These are phyloP conservation scores for Stachybotrys elegans DNA, from an alignment of 2,329 filamentous ascomycete species.

Conservation along the genomic window DNA sequence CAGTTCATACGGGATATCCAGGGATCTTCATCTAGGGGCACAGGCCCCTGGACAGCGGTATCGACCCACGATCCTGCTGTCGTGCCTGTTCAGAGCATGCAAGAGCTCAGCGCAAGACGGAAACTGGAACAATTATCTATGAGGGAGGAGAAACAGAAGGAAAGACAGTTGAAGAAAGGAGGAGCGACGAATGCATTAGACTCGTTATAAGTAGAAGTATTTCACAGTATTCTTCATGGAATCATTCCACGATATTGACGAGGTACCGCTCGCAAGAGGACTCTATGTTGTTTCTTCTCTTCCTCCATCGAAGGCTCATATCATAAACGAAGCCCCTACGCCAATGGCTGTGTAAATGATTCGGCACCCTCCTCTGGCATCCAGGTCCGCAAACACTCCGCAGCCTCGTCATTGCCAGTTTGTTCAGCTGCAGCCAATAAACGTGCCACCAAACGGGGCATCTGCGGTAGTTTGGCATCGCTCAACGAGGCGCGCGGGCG, in stretches of 20 bases:
- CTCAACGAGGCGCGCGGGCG: constrained; percentile 1
- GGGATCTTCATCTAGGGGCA: background rate
- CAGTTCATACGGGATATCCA: background rate
- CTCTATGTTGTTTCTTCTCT: too few relatives aligned
- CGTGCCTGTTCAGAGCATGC: background rate
- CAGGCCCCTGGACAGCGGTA: background rate
- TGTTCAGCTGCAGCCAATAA: background rate
- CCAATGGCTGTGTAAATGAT: too few relatives aligned
- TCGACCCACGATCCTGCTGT: background rate
- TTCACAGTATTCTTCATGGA: too few relatives aligned
- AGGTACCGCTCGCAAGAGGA: too few relatives aligned
- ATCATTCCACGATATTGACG: too few relatives aligned
- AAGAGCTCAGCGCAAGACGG: background rate
- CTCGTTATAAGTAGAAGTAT: too few relatives aligned
- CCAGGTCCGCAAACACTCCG: background rate
- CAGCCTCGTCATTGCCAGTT: background rate
- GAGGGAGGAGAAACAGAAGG: background rate
- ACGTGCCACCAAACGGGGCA: background rate
- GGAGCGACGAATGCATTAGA: too few relatives aligned
- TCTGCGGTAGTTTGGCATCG: background rate
- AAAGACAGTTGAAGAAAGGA: background rate
- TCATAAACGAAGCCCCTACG: too few relatives aligned
- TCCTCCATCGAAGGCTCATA: too few relatives aligned
- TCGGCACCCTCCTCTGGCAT: background rate
- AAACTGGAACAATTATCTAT: background rate